Evolutionary conservation across 306 rosid species (phyloP), one percentile per base, ranked within the genome.

Genomic region (Vicia sativa): DNA sequence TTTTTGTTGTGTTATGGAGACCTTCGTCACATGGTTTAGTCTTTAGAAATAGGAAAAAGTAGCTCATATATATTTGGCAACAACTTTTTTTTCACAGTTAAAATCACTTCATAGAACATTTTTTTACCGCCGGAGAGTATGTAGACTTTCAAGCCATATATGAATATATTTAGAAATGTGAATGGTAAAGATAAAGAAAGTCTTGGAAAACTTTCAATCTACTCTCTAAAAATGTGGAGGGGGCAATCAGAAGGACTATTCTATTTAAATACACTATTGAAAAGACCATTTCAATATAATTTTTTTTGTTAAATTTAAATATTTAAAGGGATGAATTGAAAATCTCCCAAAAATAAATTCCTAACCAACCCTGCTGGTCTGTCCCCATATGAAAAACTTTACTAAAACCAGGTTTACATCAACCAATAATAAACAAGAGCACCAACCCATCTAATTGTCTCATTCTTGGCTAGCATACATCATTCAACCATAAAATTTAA

Each of bases 11-110:
- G 7, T n/a, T 11, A 53, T 45, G 80, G 34, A 34, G 38, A 67
- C 63, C 34, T 57, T 57, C 10, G 13, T 65, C 74, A 65, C 74
- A 65, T 65, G 67, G 26, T 44, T 26, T 11, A 42, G 46, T 28
- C 43, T 11, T 37, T 11, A 50, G 11, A 48, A 37, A 37, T 4
- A 37, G 43, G 9, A 15, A 28, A 3, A 52, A 19, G 38, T 10
- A 57, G 29, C 61, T 35, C 14, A 74, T 67, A 41, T 58, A 45
- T 14, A 35, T 8, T 8, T 10, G 2, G 29, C 7, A 52, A 50
- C 10, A 21, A 10, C 9, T 19, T 52, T 9, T 9, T 3, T 52
- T 21, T 21, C 8, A 52, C n/a, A 2, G 4, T 7, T 9, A 19
- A 50, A 50, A 19, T 19, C 28, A 50, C 29, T 19, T 14, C 52